These are phyloP conservation scores for Colletotrichum euphorbiae DNA, from an alignment of 2,329 filamentous ascomycete genomes.

Conservation along the genomic window DNA sequence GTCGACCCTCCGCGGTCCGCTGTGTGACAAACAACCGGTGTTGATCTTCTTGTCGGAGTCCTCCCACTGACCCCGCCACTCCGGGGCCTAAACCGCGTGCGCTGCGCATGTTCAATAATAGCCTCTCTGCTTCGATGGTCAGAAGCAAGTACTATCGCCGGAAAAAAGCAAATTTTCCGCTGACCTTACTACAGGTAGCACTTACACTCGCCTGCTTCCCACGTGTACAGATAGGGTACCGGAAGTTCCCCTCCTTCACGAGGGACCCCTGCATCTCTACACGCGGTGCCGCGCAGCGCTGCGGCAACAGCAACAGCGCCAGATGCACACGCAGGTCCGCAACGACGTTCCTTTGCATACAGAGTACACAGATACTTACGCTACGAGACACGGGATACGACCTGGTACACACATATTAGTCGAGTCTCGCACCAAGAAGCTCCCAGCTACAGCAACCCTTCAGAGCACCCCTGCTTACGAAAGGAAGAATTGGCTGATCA, in stretches of 20 bases:
- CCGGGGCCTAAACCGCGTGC: conserved; percentile 1
- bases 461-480: not conserved
- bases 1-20: not conserved
- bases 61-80: not conserved
- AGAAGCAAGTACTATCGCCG: conserved; percentile 12
- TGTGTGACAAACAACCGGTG: conserved; percentile 5
- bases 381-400: not conserved
- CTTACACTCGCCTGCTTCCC: conserved; percentile 15
- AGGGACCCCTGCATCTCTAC: conserved; percentile 17
- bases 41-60: not conserved
- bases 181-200: conserved; percentile 3
- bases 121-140: conserved; percentile 13
- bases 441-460: not conserved
- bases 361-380: no score
- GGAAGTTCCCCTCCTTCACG: conserved; percentile 5
- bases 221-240: conserved; percentile 30
- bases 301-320: no score
- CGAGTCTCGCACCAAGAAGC: no score
- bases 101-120: conserved; percentile 8
- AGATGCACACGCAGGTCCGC: conserved; percentile 7
- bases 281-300: not conserved
- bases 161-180: conserved; percentile 1
- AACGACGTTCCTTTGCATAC: no score
- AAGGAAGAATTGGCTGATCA: conserved; percentile 44
- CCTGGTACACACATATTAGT: not conserved